Evolutionary conservation across 768 basidiomycete species (phyloP), one percentile per base, ranked within the genome.

Genomic region (Saitozyma podzolica): DNA sequence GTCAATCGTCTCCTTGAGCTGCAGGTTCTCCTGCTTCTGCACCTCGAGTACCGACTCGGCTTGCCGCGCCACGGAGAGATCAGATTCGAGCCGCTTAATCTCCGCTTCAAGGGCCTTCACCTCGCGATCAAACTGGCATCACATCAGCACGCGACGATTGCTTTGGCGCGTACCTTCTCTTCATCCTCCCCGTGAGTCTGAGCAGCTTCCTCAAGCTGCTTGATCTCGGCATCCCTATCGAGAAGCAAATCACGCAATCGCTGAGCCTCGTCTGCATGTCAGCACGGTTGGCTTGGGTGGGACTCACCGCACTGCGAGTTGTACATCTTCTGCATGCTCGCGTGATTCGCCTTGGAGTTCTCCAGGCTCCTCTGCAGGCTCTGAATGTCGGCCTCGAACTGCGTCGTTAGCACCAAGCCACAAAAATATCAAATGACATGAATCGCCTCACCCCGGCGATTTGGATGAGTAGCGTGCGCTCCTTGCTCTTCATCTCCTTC

Each of bases 1-100:
- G 76, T 96, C 93, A 68, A 97, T 97, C 1, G 93, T 96, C 83
- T 97, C 94, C 76, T 95, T 95, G 63, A 97, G 83, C 73, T 91
- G 80, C 67, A 95, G 76, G 72, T 96, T 97, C 83, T 94, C 91
- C 72, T 92, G 90, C 82, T 96, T 96, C 82, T 97, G 94, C 69
- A 89, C 88, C 62, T 94, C 91, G 43, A 96, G 84, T 62, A 86
- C 85, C 0, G 82, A 84, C 57, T 90, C 87, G 0, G 89, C 87
- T 68, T 86, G 84, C 56, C 88, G 86, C 5, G 91, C 90, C 29
- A 85, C 72, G 4, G 77, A 77, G 2, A 97, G 83, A 60, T 95
- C 92, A 8, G 80, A 69, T 70, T 92, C 89, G n/a, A 95, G 84
- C 8, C 83, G 78, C 7, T 81, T 77, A 54, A 93, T 84, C 14